phyloP scores from a whole-genome alignment of 2,329 filamentous ascomycete species.

The Epichloe scottii region DNA sequence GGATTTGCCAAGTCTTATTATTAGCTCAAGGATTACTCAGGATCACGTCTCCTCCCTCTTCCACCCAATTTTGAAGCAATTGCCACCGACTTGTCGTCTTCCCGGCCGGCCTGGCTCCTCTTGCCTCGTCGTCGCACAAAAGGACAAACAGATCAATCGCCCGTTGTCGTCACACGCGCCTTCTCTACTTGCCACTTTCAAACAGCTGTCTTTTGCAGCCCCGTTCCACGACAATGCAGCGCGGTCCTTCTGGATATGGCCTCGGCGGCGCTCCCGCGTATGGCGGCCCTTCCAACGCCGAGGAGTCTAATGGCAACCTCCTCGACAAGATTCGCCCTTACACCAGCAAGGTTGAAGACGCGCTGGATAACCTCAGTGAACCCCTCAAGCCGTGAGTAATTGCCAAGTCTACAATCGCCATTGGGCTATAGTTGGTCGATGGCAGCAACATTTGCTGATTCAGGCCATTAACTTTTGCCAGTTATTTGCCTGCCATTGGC shows the following conservation, averaged over 20 bases:
- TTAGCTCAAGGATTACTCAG: too few species aligned
- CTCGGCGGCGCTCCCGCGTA: slow-evolving; percentile 60
- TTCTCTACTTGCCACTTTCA: neutral
- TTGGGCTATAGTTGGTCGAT: neutral
- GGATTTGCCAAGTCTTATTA: too few species aligned
- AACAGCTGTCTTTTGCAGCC: neutral
- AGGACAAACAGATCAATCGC: too few species aligned
- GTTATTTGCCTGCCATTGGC: slow-evolving; percentile 87
- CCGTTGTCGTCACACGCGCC: neutral
- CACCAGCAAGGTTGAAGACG: slow-evolving; percentile 96
- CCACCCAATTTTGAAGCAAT: too few species aligned
- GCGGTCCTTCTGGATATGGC: slow-evolving; percentile 71
- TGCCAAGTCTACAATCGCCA: neutral
- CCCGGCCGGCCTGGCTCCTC: too few species aligned
- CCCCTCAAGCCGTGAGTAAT: slow-evolving; percentile 74
- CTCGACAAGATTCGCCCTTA: slow-evolving; percentile 86
- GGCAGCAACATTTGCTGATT: slow-evolving; percentile 8
- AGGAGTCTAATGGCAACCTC: slow-evolving; percentile 44
- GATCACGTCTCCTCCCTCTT: too few species aligned
- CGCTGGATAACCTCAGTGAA: slow-evolving; percentile 75
- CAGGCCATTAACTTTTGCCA: slow-evolving; percentile 25
- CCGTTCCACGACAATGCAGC: slow-evolving; percentile 20
- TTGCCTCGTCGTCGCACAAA: too few species aligned
- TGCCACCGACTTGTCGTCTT: too few species aligned
- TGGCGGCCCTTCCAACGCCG: slow-evolving; percentile 37